Percentiles rank a stretch among this genome's conserved stretches.
These are phyloP conservation scores for Brachypodium distachyon DNA, from an alignment of 202 grass and related monocot species.

Conservation along the genomic window DNA sequence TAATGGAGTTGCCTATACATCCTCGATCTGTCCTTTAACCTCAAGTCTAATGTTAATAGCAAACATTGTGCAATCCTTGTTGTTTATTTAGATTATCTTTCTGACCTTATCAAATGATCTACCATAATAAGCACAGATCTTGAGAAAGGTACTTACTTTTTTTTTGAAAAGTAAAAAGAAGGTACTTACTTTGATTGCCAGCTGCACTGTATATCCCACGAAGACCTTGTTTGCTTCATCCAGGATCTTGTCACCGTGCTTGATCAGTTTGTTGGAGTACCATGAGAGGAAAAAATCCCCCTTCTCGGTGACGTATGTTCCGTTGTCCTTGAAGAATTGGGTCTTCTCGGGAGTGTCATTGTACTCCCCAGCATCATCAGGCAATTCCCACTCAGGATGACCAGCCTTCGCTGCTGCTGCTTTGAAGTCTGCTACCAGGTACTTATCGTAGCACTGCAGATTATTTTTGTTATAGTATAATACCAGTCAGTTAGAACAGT, in stretches of 20 bases:
- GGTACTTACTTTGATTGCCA: conserved; percentile 79
- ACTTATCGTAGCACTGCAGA: conserved; percentile 88
- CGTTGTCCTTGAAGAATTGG: conserved; percentile 53
- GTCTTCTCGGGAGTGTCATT: conserved; percentile 71
- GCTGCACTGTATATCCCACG: conserved; percentile 60
- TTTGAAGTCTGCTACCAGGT: conserved; percentile 74
- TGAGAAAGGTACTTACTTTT: conserved; percentile 52
- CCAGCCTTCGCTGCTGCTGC: conserved; percentile 40
- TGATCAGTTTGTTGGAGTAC: conserved; percentile 92
- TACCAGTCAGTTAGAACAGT: neutral
- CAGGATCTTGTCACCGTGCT: conserved; percentile 72
- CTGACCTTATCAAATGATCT: neutral
- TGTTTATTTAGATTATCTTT: neutral
- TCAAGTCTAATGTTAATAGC: neutral
- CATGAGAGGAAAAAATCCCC: conserved; percentile 86
- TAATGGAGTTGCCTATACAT: neutral
- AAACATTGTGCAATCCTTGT: neutral
- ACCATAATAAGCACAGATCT: neutral
- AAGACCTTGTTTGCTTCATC: conserved; percentile 77
- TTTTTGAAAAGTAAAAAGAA: too few relatives aligned
- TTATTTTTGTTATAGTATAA: neutral
- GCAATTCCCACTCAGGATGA: conserved; percentile 80
- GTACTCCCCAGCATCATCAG: conserved; percentile 70
- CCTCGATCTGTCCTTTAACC: neutral
- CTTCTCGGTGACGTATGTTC: conserved; percentile 56